These are phyloP conservation scores for Lactarius hatsudake DNA, from an alignment of 768 basidiomycete genomes.

Conservation along the genomic window DNA sequence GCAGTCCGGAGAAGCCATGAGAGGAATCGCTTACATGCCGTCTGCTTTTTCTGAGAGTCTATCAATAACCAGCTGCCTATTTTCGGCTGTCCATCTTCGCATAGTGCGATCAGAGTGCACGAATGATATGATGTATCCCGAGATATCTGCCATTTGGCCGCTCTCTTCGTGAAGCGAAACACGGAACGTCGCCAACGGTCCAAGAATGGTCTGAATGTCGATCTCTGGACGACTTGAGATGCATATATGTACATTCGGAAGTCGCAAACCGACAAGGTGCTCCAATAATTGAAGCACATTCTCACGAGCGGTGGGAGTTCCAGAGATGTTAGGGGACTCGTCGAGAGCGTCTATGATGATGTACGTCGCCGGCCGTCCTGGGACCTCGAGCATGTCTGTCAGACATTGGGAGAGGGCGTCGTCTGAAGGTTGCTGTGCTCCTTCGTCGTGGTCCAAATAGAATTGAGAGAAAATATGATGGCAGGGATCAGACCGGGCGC, in stretches of 20 bases:
- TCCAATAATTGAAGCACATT: neutral
- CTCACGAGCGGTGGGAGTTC: neutral
- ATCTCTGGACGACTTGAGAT: constrained; percentile 7
- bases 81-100: neutral
- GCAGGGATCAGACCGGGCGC: neutral
- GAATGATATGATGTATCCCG: neutral
- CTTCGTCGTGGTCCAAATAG: neutral
- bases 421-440: constrained; percentile 1
- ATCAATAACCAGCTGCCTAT: neutral
- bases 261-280: neutral
- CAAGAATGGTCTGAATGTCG: neutral
- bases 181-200: neutral
- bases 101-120: neutral
- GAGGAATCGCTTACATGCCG: neutral
- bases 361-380: neutral
- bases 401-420: neutral
- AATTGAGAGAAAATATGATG: neutral
- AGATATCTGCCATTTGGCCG: constrained; percentile 2
- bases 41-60: neutral
- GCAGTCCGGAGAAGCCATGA: neutral
- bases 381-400: neutral
- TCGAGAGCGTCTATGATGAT: constrained; percentile 11
- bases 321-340: neutral
- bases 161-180: neutral
- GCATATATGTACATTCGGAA: constrained; percentile 6